A percentile compares a stretch with the other conserved stretches of the same genome.
These are phyloP conservation scores for Crucibulum laeve DNA, from an alignment of 768 basidiomycete genomes.

Conservation along the genomic window DNA sequence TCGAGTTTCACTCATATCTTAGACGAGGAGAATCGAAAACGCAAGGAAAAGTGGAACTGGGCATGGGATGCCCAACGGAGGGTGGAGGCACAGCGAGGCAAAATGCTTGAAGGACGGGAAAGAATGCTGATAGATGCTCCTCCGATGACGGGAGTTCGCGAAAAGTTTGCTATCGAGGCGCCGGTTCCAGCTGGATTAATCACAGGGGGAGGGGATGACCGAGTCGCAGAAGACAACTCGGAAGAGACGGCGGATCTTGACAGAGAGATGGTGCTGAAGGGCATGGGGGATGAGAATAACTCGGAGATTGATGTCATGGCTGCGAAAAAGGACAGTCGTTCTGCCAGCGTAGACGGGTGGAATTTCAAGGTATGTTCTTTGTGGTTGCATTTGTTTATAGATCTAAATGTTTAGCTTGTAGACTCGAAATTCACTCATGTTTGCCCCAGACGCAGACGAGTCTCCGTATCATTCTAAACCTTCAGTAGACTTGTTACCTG, in stretches of 20 bases:
- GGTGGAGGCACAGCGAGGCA: slow-evolving; percentile 64
- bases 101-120: slow-evolving; percentile 66
- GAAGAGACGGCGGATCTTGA: slow-evolving; percentile 15
- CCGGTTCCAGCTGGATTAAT: slow-evolving; percentile 55
- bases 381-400: not conserved
- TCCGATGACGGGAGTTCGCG: slow-evolving; percentile 57
- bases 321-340: slow-evolving; percentile 65
- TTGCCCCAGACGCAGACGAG: slow-evolving; percentile 85
- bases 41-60: slow-evolving; percentile 84
- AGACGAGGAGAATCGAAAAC: slow-evolving; percentile 79
- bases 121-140: slow-evolving; percentile 70
- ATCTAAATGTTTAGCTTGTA: slow-evolving; percentile 22
- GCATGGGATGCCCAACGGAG: slow-evolving; percentile 89
- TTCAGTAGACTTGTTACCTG: slow-evolving; percentile 20
- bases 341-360: slow-evolving; percentile 77
- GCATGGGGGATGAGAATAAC: slow-evolving; percentile 20
- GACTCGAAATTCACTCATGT: slow-evolving; percentile 96
- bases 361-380: slow-evolving; percentile 62
- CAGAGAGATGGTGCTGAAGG: slow-evolving; percentile 20
- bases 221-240: slow-evolving; percentile 13
- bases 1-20: slow-evolving; percentile 93
- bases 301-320: slow-evolving; percentile 65
- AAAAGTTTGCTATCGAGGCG: slow-evolving; percentile 60
- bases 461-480: slow-evolving; percentile 62
- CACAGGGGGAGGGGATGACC: slow-evolving; percentile 24